Evolutionary conservation across 202 grass and related monocot genomes (phyloP), one percentile per base, ranked within the genome.

Genomic region (Musa balbisiana): DNA sequence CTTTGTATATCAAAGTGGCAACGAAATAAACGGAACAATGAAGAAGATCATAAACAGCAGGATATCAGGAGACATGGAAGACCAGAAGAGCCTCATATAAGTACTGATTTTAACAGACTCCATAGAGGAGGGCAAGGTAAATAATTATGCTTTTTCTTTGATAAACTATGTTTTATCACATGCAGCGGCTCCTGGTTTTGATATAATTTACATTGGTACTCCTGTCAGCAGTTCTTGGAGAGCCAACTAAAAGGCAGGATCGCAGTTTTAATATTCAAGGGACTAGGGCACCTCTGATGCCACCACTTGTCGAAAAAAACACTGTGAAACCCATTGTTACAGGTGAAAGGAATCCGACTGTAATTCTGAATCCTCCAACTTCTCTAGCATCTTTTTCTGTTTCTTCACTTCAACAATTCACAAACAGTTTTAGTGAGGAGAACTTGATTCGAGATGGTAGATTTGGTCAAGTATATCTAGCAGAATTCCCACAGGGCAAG

Each of bases 331-430:
- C 85, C 21, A 73, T 27, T 14, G 51, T 15, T 51, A 64, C 19
- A 33, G 10, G 43, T 14, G 49, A 64, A 62, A 52, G 74, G 10
- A 64, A 8, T 85, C 67, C 62, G 51, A 58, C 69, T 65, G 33
- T 64, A 64, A 80, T 83, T 66, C 52, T 82, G 55, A 83, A 81
- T 19, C 1, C 49, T n/a, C 68, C 58, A 1, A 85, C 80, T 82
- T 88, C 91, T 76, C 87, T 68, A 75, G 85, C 74, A 67, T 74
- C 87, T 11, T 99, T 90, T 80, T 84, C 89, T 72, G 87, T 95
- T 71, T 87, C 87, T 69, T 82, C 82, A 80, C 87, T 99, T 80
- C 95, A 99, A 82, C 95, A 95, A 80, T 95, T 89, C 74, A 99
- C 95, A 78, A 69, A 74, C 55, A 99, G 68, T 81, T 99, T 99